Conservation (phyloP, 1,139 yeast genomes). For the Taphrina pruni region DNA sequence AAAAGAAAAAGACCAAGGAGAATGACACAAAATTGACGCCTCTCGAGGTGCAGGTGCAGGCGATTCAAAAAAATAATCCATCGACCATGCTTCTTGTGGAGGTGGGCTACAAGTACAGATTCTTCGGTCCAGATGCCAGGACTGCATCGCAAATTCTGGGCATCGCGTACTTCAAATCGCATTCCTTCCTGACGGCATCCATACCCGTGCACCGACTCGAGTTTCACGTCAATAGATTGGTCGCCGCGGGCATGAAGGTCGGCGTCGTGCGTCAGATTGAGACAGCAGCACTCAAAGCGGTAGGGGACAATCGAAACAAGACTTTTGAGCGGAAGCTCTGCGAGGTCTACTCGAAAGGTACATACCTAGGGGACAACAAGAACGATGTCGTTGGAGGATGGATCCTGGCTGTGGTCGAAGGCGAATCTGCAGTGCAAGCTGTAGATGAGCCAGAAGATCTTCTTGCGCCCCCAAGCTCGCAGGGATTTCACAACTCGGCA, state of each 20-base stretch:
- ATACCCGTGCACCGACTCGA: conserved; percentile 79
- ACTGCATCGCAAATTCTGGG: conserved; percentile 69
- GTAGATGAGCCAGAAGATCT: background rate
- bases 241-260: conserved; percentile 71
- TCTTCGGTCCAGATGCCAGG: conserved; percentile 83
- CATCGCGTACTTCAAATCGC: conserved; percentile 74
- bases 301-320: conserved; percentile 55
- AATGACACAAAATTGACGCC: conserved; percentile 63
- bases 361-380: conserved; percentile 67
- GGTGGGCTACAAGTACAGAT: conserved; percentile 88
- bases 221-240: conserved; percentile 70
- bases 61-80: conserved; percentile 62
- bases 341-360: conserved; percentile 79
- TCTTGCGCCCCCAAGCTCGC: conserved; percentile 4
- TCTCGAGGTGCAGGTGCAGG: conserved; percentile 74
- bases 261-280: conserved; percentile 89
- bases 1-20: conserved; percentile 2
- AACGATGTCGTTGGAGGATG: conserved; percentile 34
- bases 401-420: conserved; percentile 42
- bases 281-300: conserved; percentile 72
- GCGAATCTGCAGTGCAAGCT: conserved; percentile 45
- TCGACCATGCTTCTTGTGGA: conserved; percentile 80
- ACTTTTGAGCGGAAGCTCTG: conserved; percentile 74
- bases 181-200: conserved; percentile 78
- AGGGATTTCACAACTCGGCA: conserved; percentile 13